Evolutionary conservation across 805 yeast genomes (phyloP), one percentile per base, ranked within the genome.

Genomic region (Phaffomyces opuntiae): DNA sequence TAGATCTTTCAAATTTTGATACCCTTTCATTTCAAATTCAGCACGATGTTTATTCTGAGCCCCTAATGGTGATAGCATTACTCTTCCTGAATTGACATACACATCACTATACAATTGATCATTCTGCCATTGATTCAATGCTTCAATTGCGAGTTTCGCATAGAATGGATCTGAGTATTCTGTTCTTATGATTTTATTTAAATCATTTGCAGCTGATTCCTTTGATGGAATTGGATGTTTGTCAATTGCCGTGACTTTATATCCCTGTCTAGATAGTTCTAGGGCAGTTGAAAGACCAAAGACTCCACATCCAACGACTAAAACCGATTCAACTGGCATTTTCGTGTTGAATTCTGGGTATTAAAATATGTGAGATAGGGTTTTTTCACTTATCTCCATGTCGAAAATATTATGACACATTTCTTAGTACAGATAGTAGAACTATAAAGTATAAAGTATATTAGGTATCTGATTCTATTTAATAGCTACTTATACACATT

Each of bases 131-230:
- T 56, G 46, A 9, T 56, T 45, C 37, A 71, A 53, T 3, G 80
- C 78, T 51, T 75, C 79, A 4, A 72, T 61, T 4, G 75, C 62
- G 52, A 75, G 48, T 39, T 60, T 59, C 5, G 77, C 58, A 46
- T 74, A 74, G n/a, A 63, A 54, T 29, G 59, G 37, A 44, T 73
- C 75, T 6, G 67, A 56, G 49, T 75, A 75, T 50, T 74, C 80
- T 0, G 73, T 62, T 41, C 79, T 60, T 14, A 75, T 65, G 40
- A 75, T 74, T 53, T 75, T 74, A 52, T 75, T 75, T 43, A 63
- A 63, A 49, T 75, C 81, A 45, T 64, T 67, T 9, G 77, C 70
- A 27, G 79, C 78, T 3, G 77, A 68, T 57, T 64, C 59, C 2
- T 69, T 67, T 2, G 76, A 70, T 5, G 78, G 78, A 1, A 69